A percentile compares a stretch with the other conserved stretches of the same genome.
Evolutionary conservation across 1,284 basidiomycete genomes (phyloP).

Genomic region (Cutaneotrichosporon sp.): DNA sequence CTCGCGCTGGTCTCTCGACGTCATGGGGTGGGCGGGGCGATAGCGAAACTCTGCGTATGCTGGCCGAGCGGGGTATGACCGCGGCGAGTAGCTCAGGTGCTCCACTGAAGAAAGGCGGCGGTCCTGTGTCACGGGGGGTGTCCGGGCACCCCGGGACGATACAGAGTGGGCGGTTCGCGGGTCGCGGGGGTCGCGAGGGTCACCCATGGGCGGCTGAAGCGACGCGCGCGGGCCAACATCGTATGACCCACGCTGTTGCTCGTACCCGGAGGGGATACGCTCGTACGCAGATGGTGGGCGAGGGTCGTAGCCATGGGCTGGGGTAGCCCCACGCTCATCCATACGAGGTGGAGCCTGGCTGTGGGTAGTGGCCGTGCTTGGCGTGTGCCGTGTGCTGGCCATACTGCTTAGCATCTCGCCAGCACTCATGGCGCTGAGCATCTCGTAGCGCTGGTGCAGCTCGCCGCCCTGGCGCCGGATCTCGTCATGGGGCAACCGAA

Average conservation of each 20-base stretch:
- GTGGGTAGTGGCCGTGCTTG: not conserved
- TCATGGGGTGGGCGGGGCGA: not conserved
- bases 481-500: slow-evolving; percentile 1
- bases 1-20: not conserved
- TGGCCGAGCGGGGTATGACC: not conserved
- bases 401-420: slow-evolving; percentile 1
- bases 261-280: not conserved
- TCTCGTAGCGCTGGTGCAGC: slow-evolving; percentile 3
- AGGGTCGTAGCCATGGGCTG: not conserved
- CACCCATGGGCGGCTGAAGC: slow-evolving; percentile 1
- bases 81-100: slow-evolving; percentile 1
- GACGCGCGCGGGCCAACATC: not conserved
- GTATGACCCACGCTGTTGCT: too few relatives aligned
- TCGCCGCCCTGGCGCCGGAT: slow-evolving; percentile 3
- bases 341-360: not conserved
- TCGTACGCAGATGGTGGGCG: not conserved
- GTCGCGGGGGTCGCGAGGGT: not conserved
- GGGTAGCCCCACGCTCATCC: not conserved
- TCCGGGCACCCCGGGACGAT: not conserved
- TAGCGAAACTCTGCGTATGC: slow-evolving; percentile 8
- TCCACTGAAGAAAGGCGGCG: not conserved
- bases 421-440: not conserved
- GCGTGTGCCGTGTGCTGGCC: not conserved
- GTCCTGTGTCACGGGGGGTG: not conserved
- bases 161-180: not conserved